A percentile compares a stretch with the other conserved stretches of the same genome.
These are phyloP conservation scores for Monosporozyma yasuniensis DNA, from an alignment of 805 yeast genomes.

Conservation along the genomic window DNA sequence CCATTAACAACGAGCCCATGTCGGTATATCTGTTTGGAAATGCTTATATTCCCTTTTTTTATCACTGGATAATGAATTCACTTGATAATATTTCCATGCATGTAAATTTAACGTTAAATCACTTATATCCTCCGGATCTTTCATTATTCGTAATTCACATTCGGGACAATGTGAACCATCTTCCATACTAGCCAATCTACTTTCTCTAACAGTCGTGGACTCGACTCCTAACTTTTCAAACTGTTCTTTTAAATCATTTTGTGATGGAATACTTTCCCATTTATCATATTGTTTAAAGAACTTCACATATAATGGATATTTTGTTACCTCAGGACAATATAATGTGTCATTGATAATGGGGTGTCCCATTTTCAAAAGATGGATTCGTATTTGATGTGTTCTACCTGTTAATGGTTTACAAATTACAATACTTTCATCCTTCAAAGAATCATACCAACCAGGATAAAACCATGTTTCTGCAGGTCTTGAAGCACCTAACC, in stretches of 20 bases:
- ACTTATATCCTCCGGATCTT: conserved; percentile 16
- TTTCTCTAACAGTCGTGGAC: conserved; percentile 32
- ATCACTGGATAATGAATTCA: background rate
- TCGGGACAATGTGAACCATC: conserved; percentile 13
- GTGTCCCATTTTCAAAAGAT: conserved; percentile 71
- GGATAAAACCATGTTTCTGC: conserved; percentile 65
- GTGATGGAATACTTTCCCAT: conserved; percentile 12
- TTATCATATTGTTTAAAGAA: conserved; percentile 15
- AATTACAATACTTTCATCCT: conserved; percentile 47
- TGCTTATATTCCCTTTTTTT: conserved; percentile 15
- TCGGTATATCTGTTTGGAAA: conserved; percentile 34
- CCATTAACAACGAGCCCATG: too few relatives aligned
- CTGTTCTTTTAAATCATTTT: conserved; percentile 5
- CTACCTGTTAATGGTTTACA: conserved; percentile 90
- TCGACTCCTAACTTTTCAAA: conserved; percentile 18
- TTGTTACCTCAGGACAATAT: conserved; percentile 27
- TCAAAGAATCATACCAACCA: conserved; percentile 48
- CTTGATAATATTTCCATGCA: conserved; percentile 30
- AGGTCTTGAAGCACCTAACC: conserved; percentile 38
- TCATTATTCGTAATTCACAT: conserved; percentile 19
- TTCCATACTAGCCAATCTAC: conserved; percentile 11
- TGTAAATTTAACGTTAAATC: conserved; percentile 28
- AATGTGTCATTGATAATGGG: conserved; percentile 90
- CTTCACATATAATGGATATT: conserved; percentile 17
- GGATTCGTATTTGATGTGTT: conserved; percentile 92